These are phyloP conservation scores for Arctium minus DNA, from an alignment of 129 eudicot species.

Conservation along the genomic window DNA sequence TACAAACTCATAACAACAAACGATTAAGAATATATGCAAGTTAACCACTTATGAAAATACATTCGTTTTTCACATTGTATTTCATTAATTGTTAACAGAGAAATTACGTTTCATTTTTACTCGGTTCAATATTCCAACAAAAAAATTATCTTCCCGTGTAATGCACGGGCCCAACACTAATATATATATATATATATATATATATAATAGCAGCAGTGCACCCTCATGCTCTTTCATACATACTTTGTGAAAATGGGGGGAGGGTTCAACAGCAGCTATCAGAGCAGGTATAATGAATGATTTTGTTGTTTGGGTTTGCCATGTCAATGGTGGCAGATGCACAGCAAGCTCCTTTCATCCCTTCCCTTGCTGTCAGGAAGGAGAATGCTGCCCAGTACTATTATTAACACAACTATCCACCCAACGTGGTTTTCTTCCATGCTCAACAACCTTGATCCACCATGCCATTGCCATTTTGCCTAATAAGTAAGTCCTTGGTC, in stretches of 20 bases:
- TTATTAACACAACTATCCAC: not conserved
- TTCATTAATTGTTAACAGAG: too few relatives aligned
- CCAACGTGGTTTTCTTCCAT: constrained; percentile 15
- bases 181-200: too few relatives aligned
- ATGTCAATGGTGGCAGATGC: not conserved
- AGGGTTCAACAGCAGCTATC: not conserved
- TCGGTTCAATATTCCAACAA: too few relatives aligned
- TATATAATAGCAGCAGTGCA: not conserved
- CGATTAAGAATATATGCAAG: too few relatives aligned
- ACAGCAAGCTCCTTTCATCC: not conserved
- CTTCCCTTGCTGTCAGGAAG: not conserved
- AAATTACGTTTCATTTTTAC: too few relatives aligned
- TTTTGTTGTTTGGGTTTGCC: not conserved
- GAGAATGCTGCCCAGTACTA: constrained; percentile 7
- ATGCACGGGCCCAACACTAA: too few relatives aligned
- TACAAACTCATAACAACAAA: too few relatives aligned
- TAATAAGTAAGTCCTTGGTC: not conserved
- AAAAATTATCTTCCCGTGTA: too few relatives aligned
- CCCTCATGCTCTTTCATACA: not conserved
- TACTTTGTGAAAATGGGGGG: not conserved
- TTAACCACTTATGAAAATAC: too few relatives aligned
- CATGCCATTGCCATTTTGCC: not conserved
- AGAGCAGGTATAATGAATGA: not conserved
- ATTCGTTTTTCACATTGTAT: too few relatives aligned
- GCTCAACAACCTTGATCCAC: constrained; percentile 12